These are phyloP conservation scores for Phytophthora foliorum DNA, from an alignment of 352 stramenopile species.

Conservation along the genomic window DNA sequence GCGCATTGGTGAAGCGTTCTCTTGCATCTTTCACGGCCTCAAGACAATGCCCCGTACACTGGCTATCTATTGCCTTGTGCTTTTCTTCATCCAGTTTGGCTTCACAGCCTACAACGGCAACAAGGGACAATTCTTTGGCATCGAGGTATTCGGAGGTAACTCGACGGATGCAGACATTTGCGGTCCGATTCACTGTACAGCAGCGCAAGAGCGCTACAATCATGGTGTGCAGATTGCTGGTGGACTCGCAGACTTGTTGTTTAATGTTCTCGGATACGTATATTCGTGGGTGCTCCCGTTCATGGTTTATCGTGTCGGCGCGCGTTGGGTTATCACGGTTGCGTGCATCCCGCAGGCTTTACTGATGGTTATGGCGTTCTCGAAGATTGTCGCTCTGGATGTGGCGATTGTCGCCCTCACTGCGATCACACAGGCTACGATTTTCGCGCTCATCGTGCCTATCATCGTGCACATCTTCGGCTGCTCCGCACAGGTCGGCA, in stretches of 20 bases:
- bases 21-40: slow-evolving; percentile 54
- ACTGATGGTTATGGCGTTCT: slow-evolving; percentile 66
- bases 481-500: slow-evolving; percentile 57
- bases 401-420: slow-evolving; percentile 59
- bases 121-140: slow-evolving; percentile 74
- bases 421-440: slow-evolving; percentile 59
- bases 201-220: slow-evolving; percentile 55
- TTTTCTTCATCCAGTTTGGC: slow-evolving; percentile 65
- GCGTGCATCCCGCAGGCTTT: slow-evolving; percentile 58
- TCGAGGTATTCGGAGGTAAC: slow-evolving; percentile 63
- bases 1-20: slow-evolving; percentile 50
- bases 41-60: slow-evolving; percentile 52
- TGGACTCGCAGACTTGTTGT: slow-evolving; percentile 56
- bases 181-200: slow-evolving; percentile 33
- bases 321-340: slow-evolving; percentile 50
- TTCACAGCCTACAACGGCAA: slow-evolving; percentile 74
- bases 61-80: slow-evolving; percentile 60
- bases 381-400: slow-evolving; percentile 49
- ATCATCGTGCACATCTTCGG: slow-evolving; percentile 78
- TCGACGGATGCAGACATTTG: slow-evolving; percentile 58
- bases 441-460: slow-evolving; percentile 78
- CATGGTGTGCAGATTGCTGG: slow-evolving; percentile 64
- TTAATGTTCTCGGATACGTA: slow-evolving; percentile 62
- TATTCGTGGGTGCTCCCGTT: slow-evolving; percentile 62
- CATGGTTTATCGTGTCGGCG: slow-evolving; percentile 52